Evolutionary conservation across 192 early-diverging fungal species (phyloP).

Genomic region (Pilaira anomala): DNA sequence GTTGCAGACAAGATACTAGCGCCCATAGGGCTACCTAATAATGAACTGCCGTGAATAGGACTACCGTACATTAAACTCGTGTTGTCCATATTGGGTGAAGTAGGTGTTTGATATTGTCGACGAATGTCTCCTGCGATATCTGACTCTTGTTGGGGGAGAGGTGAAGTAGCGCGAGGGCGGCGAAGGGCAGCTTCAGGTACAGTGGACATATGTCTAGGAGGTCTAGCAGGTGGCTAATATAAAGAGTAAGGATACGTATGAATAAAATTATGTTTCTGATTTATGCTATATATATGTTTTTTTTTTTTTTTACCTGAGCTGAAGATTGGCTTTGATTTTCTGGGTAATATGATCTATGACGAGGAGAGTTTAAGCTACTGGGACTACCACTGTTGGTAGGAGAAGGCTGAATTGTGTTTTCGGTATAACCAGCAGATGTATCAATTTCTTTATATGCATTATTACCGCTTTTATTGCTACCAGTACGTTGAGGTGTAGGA

Average conservation of each 20-base stretch:
- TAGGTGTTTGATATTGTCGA: constrained; percentile 14
- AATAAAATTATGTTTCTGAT: no score
- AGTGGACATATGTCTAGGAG: constrained; percentile 24
- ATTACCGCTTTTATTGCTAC: neutral
- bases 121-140: constrained; percentile 4
- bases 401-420: neutral
- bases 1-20: neutral
- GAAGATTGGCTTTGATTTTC: neutral
- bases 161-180: constrained; percentile 24
- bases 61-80: neutral
- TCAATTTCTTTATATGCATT: neutral
- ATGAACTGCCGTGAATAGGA: neutral
- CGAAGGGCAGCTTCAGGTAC: constrained; percentile 26
- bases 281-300: no score
- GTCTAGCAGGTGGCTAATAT: constrained; percentile 18
- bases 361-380: neutral
- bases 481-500: neutral
- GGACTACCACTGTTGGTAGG: neutral
- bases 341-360: constrained; percentile 17
- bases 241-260: no score
- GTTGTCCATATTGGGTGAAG: neutral
- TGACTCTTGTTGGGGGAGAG: constrained; percentile 1
- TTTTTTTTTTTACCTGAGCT: constrained; percentile 7
- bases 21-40: no score
- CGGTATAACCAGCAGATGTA: neutral